A percentile compares a stretch with the other conserved stretches of the same genome.
Conservation (phyloP, 371 early-diverging fungal species). For the Lichtheimia ornata region DNA sequence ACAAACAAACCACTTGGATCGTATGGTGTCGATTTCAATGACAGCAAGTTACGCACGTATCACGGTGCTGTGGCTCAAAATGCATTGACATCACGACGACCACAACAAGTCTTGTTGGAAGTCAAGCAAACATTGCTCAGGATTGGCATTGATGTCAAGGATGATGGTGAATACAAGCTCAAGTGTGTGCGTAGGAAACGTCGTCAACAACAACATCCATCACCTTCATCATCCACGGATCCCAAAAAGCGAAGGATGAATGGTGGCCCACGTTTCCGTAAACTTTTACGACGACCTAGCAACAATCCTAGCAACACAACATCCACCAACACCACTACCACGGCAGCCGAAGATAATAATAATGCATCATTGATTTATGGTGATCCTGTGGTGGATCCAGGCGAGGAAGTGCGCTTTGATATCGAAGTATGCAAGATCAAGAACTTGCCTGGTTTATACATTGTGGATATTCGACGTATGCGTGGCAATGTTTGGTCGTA, state of each 20-base stretch:
- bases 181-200: constrained; percentile 68
- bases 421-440: constrained; percentile 90
- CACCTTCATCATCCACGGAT: constrained; percentile 11
- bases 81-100: constrained; percentile 73
- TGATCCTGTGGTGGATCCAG: constrained; percentile 82
- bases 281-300: constrained; percentile 38
- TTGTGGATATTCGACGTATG: constrained; percentile 89
- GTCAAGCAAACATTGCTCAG: constrained; percentile 64
- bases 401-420: constrained; percentile 82
- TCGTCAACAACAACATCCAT: neutral
- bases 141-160: constrained; percentile 73
- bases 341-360: neutral
- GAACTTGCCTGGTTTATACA: constrained; percentile 85
- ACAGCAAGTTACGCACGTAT: constrained; percentile 70
- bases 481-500: constrained; percentile 93
- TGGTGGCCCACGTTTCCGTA: constrained; percentile 26
- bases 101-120: constrained; percentile 69
- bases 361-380: constrained; percentile 73
- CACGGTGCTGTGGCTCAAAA: constrained; percentile 81
- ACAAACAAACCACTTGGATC: constrained; percentile 15
- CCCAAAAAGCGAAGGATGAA: constrained; percentile 23
- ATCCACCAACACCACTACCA: neutral
- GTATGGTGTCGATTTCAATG: constrained; percentile 28
- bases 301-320: constrained; percentile 2
- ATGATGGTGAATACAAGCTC: constrained; percentile 74